Conservation (phyloP, 75 land plant genomes). For the Sequoia sempervirens region DNA sequence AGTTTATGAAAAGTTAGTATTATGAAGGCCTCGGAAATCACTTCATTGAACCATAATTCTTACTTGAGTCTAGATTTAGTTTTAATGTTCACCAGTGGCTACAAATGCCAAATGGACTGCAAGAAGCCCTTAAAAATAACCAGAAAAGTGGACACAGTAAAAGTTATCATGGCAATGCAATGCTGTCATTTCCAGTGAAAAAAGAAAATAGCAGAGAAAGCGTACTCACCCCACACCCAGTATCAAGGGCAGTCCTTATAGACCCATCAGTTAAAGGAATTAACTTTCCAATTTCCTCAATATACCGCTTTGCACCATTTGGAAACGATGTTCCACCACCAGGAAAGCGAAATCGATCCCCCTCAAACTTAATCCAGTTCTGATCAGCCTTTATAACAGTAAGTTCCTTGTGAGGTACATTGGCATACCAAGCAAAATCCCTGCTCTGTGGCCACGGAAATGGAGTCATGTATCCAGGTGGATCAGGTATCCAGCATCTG, state of each 20-base stretch:
- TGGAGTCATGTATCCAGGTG: conserved; percentile 60
- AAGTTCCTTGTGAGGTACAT: conserved; percentile 75
- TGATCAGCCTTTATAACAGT: conserved; percentile 76
- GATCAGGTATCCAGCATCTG: conserved; percentile 70
- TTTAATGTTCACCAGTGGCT: background rate
- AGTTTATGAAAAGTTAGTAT: background rate
- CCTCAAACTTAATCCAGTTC: conserved; percentile 73
- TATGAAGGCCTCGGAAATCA: background rate
- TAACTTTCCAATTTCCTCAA: conserved; percentile 56
- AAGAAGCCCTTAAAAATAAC: background rate
- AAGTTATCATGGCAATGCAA: background rate
- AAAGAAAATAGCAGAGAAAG: background rate
- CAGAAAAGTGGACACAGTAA: background rate
- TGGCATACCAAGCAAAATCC: conserved; percentile 72
- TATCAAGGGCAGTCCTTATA: conserved; percentile 78
- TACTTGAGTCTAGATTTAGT: background rate
- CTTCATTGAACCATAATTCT: background rate
- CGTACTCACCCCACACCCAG: conserved; percentile 86
- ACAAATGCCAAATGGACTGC: background rate
- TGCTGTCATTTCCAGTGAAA: background rate
- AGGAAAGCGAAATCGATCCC: conserved; percentile 66
- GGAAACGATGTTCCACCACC: conserved; percentile 91
- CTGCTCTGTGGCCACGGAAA: conserved; percentile 81
- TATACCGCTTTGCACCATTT: conserved; percentile 71
- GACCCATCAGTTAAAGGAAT: conserved; percentile 63